These are phyloP conservation scores for Colletotrichum lindemuthianum DNA, from an alignment of 2,329 filamentous ascomycete species.

Conservation along the genomic window DNA sequence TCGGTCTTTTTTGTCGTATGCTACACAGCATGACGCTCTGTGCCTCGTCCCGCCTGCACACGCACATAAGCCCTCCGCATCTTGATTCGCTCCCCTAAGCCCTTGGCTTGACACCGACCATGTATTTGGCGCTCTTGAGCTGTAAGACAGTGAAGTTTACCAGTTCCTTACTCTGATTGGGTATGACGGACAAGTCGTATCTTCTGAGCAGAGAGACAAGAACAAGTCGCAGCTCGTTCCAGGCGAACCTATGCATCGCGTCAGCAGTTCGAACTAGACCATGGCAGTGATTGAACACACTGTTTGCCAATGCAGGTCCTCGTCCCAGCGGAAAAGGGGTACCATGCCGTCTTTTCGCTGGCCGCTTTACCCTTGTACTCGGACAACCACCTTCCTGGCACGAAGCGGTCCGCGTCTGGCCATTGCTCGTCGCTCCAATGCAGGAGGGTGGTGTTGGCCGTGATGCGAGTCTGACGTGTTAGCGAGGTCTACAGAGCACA, in stretches of 20 bases:
- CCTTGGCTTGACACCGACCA: slow-evolving; percentile 6
- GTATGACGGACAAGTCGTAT: background rate
- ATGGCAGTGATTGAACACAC: background rate
- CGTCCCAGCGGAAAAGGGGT: slow-evolving; percentile 12
- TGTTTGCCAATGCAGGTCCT: slow-evolving; percentile 14
- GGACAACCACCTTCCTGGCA: slow-evolving; percentile 14
- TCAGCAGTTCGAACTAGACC: background rate
- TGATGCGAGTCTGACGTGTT: slow-evolving; percentile 5
- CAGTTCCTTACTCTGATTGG: slow-evolving; percentile 3
- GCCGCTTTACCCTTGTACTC: slow-evolving; percentile 5
- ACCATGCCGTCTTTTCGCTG: slow-evolving; percentile 12
- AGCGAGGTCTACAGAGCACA: background rate
- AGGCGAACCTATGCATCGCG: background rate
- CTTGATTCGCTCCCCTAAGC: background rate
- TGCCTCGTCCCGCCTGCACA: no score
- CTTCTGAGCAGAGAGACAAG: slow-evolving; percentile 5
- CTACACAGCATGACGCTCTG: no score
- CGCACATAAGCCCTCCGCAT: no score
- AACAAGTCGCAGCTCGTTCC: slow-evolving; percentile 4
- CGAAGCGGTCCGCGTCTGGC: slow-evolving; percentile 4
- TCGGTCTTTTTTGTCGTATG: no score
- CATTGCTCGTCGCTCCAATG: slow-evolving; percentile 9
- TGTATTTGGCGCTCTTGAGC: slow-evolving; percentile 9
- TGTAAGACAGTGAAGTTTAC: slow-evolving; percentile 5
- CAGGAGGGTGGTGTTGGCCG: slow-evolving; percentile 7